A percentile compares a stretch with the other conserved stretches of the same genome.
phyloP scores from a whole-genome alignment of 2,329 filamentous ascomycete genomes.

The Colletotrichum chlorophyti region DNA sequence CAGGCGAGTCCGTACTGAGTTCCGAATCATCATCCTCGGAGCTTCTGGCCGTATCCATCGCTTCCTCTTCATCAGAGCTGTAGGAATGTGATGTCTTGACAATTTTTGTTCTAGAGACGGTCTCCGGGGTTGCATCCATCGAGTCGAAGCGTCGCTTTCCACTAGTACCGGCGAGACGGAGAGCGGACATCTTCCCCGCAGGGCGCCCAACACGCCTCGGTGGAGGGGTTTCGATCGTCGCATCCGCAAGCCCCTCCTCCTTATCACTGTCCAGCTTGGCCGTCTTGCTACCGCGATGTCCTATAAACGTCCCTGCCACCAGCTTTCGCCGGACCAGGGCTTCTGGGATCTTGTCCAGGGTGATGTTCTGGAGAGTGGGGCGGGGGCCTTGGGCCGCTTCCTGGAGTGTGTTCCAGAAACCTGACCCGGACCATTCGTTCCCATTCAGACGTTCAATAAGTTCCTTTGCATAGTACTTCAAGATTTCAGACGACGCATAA shows the following conservation, averaged over 20 bases:
- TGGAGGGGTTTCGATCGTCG: constrained; percentile 5
- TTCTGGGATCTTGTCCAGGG: constrained; percentile 3
- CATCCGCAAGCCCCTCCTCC: not conserved
- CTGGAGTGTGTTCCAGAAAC: constrained; percentile 38
- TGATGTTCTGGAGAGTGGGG: constrained; percentile 1
- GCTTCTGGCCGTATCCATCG: constrained; percentile 37
- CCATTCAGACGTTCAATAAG: constrained; percentile 32
- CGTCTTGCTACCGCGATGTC: not conserved
- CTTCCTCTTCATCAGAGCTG: constrained; percentile 41
- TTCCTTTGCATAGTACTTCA: constrained; percentile 43
- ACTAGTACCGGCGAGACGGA: constrained; percentile 46
- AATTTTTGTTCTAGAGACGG: constrained; percentile 43
- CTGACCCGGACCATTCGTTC: constrained; percentile 37
- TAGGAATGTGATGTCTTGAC: constrained; percentile 42
- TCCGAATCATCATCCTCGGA: constrained; percentile 34
- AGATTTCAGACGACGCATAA: constrained; percentile 37
- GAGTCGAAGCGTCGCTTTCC: constrained; percentile 52
- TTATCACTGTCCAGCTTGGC: not conserved
- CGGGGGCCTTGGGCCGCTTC: constrained; percentile 26
- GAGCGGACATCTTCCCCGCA: constrained; percentile 51
- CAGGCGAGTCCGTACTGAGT: constrained; percentile 22
- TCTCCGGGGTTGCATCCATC: constrained; percentile 44
- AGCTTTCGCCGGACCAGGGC: constrained; percentile 3
- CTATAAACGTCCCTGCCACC: not conserved
- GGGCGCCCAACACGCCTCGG: constrained; percentile 36